Conservation (phyloP, 345 rosid species). For the Corchorus capsularis region DNA sequence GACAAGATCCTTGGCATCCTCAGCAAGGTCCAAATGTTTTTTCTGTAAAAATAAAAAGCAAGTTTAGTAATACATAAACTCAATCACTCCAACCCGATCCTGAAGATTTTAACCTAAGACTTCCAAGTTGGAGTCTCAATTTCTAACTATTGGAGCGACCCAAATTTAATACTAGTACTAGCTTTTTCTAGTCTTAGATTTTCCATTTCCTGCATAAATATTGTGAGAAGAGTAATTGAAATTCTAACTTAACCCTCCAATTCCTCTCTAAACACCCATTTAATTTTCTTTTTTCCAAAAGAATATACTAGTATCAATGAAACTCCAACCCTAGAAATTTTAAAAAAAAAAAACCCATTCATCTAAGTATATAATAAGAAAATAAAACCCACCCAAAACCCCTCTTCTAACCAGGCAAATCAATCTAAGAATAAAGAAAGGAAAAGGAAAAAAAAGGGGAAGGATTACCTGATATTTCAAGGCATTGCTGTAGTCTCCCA, state of each 20-base stretch:
- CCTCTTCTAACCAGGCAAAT: not conserved
- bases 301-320: not conserved
- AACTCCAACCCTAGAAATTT: not conserved
- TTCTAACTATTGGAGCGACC: not conserved
- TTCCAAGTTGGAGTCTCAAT: not conserved
- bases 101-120: not conserved
- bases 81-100: not conserved
- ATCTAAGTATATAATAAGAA: not conserved
- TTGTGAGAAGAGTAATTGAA: not conserved
- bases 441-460: not conserved
- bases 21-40: constrained; percentile 85
- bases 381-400: not conserved
- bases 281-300: not conserved
- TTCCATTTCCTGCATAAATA: not conserved
- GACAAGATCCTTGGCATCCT: constrained; percentile 61
- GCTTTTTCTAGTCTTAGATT: not conserved
- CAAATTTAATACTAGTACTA: not conserved
- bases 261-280: not conserved
- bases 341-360: not conserved
- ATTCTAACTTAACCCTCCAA: not conserved
- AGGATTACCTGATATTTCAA: constrained; percentile 68
- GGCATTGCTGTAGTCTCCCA: constrained; percentile 65
- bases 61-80: not conserved
- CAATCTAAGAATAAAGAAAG: not conserved
- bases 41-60: constrained; percentile 46